Evolutionary conservation across 2,329 filamentous ascomycete species (phyloP), one percentile per base, ranked within the genome.

Genomic region (Venturia nashicola): DNA sequence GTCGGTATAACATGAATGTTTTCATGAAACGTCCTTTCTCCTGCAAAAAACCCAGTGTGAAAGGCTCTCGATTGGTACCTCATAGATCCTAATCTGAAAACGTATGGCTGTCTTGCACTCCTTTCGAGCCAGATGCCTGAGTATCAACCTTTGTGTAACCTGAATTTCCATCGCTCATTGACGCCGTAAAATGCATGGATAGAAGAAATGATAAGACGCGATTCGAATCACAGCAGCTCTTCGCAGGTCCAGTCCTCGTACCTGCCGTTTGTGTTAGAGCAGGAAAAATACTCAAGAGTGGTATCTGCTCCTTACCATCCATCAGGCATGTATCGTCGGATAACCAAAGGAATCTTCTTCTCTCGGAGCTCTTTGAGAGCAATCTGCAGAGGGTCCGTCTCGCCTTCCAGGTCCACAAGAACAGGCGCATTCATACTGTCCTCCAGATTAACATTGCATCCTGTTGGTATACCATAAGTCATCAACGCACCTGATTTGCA

Each of bases 211-310:
- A 34, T 18, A 57, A 36, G 20, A 20, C 23, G 9, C 46, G 14
- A 51, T 27, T 3, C 14, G 20, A 36, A 64, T 63, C 42, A 63
- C 43, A 96, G 83, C 68, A 97, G 82, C 77, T 99, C 94, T 78
- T 97, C 94, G 78, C 92, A 97, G 43, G 92, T 96, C 94, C 94
- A 99, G 76, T 99, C 94, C 82, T 99, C 94, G 77, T 97, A 97
- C 79, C 89, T 93, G 69, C 46, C 46, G 61, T 42, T 62, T 43
- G 61, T 74, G 65, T 73, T 69, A 65, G 44, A n/a, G 7, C 8
- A 14, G 9, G 27, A 43, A 42, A 32, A 27, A 9, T 40, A 16
- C 20, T n/a, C 23, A 51, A 5, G 11, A 36, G 51, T 23, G 34
- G 61, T 36, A 32, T 12, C 5, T 3, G 46, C 61, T 40, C 84